Base-by-base conservation (phyloP, 345 rosid genomes). In the Boechera retrofracta region DNA sequence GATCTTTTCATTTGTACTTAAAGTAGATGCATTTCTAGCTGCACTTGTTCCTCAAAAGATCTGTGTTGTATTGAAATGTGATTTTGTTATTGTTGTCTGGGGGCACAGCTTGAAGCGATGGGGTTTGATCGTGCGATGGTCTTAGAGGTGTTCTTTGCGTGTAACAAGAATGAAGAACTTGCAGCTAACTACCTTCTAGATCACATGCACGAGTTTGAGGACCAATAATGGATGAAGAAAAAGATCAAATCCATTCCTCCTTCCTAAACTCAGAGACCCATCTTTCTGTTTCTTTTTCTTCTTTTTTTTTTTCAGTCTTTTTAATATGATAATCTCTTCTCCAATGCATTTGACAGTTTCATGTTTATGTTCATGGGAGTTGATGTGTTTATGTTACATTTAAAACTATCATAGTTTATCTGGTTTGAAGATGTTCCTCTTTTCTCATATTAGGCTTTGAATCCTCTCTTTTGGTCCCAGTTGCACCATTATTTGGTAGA, bases 131-230 rank as follows among this genome's bases (percentile, higher is more conserved):
- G 93, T 49, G 89, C 84, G 6, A 85, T 87, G 36, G 98, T 88
- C 5, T 71, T 91, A 52, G 97, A 93, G 41, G 98, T 88, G 69
- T 93, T 85, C 83, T 88, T 93, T 73, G 97, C 98, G 5, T 94
- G 97, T 86, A 90, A 94, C 91, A 91, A 91, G 91, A 83, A 94
- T 29, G 98, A 91, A 77, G 98, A 90, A 75, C 83, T 91, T 67
- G 98, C 98, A 13, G 97, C 97, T 36, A 94, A 94, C 85, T 89
- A 91, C 75, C 97, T 91, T 72, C 74, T 91, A 74, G 98, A 94
- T 77, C 98, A 91, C 81, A 92, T 90, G 85, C 88, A 90, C 21
- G 98, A 94, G 69, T 87, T 89, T 31, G 94, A 91, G 75, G 98
- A 91, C 60, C 93, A 85, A 89, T 71, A 65, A 49, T 72, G 59